Evolutionary conservation across 2,329 filamentous ascomycete genomes (phyloP), one percentile per base, ranked within the genome.

Genomic region (Cladobotryum protrusum): DNA sequence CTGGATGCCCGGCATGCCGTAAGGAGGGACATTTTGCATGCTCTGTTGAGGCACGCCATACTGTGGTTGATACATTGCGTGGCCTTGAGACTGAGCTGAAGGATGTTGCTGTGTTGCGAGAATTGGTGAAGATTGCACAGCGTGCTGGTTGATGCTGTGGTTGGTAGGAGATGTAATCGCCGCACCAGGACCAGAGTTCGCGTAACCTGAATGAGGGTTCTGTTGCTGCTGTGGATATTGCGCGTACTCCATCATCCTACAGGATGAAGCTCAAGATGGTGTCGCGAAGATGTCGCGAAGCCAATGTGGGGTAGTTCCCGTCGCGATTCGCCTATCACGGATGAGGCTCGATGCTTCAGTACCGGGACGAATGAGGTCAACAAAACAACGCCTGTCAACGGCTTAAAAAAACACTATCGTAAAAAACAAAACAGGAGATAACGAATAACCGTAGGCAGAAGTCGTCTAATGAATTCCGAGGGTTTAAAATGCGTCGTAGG

Each of bases 1-100:
- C 68, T 95, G 89, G 43, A 90, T 89, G 17, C 86, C 81, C 33
- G 86, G 85, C 70, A 92, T 89, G 51, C 79, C 85, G 72, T 95
- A 95, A 17, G 51, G 65, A n/a, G 36, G 60, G 32, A 69, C 65
- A 50, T 62, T 63, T 72, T 87, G 85, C 82, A 95, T 89, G 61
- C 78, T 78, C 60, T 83, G 77, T 56, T 85, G 81, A 54, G 86
- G 76, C 50, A 91, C 86, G 52, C 82, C 85, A 65, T 90, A 92
- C 56, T 82, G 77, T 66, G 86, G 81, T 62, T 87, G 82, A 69
- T 96, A 96, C 72, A 84, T 89, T 78, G 85, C 88, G 71, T 86
- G 85, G 45, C 74, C 73, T 59, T 83, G 77, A 62, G 79, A 81
- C 54, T 82, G 81, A 36, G 78, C 73, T 46, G 59, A 57, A 45